A percentile compares a stretch with the other conserved stretches of the same genome.
These are phyloP conservation scores for Lipomyces sp. DNA, from an alignment of 805 yeast genomes.

Conservation along the genomic window DNA sequence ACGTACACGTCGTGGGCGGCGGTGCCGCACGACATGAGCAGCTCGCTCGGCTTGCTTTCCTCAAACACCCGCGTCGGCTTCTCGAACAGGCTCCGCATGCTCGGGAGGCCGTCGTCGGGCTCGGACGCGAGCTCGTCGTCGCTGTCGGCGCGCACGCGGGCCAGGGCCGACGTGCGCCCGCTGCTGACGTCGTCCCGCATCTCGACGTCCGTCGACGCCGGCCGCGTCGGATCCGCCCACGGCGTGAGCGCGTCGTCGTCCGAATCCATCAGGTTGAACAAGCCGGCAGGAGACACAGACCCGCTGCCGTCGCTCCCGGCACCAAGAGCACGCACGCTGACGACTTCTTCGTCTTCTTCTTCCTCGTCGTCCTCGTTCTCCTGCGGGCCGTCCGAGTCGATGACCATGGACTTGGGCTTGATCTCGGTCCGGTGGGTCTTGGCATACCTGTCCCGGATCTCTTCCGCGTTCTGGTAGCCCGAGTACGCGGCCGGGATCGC, in stretches of 20 bases:
- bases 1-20: conserved; percentile 24
- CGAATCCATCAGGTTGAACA: too few species aligned
- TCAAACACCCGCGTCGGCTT: background rate
- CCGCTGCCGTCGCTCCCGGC: too few species aligned
- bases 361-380: conserved; percentile 5
- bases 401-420: conserved; percentile 3
- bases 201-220: conserved; percentile 17
- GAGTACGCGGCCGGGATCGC: conserved; percentile 9
- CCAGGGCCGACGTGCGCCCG: too few species aligned
- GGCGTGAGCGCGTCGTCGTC: too few species aligned
- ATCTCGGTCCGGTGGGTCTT: background rate
- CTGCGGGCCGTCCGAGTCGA: background rate
- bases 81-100: background rate
- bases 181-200: conserved; percentile 11
- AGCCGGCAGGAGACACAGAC: too few species aligned
- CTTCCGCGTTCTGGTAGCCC: conserved; percentile 1
- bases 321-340: background rate
- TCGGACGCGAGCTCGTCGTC: conserved; percentile 6
- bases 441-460: conserved; percentile 12
- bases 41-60: background rate
- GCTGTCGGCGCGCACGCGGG: background rate
- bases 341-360: background rate
- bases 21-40: background rate
- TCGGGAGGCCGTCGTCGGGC: background rate
- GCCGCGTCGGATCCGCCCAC: too few species aligned